Percentiles rank a stretch among this genome's conserved stretches.
phyloP scores from a whole-genome alignment of 2,329 filamentous ascomycete genomes.

The Berkeleyomyces basicola region DNA sequence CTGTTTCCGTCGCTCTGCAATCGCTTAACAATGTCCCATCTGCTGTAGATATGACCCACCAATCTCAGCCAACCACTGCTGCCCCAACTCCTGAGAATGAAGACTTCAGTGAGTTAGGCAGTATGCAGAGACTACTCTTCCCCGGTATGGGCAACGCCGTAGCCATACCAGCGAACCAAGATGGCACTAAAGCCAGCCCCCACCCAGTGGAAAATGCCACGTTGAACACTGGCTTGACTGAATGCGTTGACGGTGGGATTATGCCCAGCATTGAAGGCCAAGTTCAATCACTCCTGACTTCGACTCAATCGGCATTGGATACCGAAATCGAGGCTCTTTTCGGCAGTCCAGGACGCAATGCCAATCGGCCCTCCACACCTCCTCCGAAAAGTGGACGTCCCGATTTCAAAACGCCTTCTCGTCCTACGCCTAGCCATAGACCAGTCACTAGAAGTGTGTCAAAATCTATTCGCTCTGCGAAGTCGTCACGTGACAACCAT shows the following conservation, averaged over 20 bases:
- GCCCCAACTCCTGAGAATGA: constrained; percentile 6
- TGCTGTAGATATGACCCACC: not conserved
- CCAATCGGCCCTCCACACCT: constrained; percentile 32
- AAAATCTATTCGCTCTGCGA: constrained; percentile 34
- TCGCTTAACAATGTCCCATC: constrained; percentile 14
- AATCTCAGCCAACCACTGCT: constrained; percentile 2
- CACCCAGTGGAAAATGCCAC: not conserved
- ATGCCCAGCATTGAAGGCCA: not conserved
- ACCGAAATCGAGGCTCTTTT: constrained; percentile 44
- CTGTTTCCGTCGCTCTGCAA: not conserved
- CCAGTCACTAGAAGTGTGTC: constrained; percentile 45
- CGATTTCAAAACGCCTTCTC: constrained; percentile 45
- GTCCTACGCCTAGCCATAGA: constrained; percentile 43
- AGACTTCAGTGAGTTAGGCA: constrained; percentile 25
- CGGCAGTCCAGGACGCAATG: constrained; percentile 31
- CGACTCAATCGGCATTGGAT: constrained; percentile 20
- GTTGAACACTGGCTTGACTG: not conserved
- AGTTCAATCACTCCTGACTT: not conserved
- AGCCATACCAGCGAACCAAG: not conserved
- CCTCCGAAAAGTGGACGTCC: constrained; percentile 29
- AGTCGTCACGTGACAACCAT: constrained; percentile 28
- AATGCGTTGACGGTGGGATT: not conserved
- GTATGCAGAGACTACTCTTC: constrained; percentile 56
- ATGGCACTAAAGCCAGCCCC: no score
- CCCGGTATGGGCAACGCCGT: constrained; percentile 28